These are phyloP conservation scores for Brettanomyces anomalus DNA, from an alignment of 805 yeast genomes.

Conservation along the genomic window DNA sequence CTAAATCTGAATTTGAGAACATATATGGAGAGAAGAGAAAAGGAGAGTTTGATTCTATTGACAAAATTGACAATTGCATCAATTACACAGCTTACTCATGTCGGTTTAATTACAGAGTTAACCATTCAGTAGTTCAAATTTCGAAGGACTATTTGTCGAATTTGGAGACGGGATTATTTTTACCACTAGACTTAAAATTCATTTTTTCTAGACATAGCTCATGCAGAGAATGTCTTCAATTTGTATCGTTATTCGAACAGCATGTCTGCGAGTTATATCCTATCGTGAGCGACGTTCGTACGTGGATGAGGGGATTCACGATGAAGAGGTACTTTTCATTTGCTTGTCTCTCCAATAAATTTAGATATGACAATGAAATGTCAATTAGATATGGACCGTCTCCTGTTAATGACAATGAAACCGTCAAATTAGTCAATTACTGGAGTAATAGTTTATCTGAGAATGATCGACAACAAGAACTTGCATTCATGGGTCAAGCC, in stretches of 20 bases:
- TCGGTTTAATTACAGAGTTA: neutral
- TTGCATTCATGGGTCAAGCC: neutral
- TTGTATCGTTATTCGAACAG: conserved; percentile 7
- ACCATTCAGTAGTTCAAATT: neutral
- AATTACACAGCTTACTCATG: neutral
- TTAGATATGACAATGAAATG: conserved; percentile 5
- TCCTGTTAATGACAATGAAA: neutral
- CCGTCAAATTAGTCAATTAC: neutral
- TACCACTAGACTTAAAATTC: conserved; percentile 7
- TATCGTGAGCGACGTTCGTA: conserved; percentile 6
- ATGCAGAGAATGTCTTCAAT: conserved; percentile 7
- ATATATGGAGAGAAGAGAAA: conserved; percentile 3
- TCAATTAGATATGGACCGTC: neutral
- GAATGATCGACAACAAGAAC: neutral
- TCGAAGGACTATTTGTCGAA: neutral
- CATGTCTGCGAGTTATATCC: conserved; percentile 10
- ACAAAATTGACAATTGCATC: neutral
- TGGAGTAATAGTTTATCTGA: neutral
- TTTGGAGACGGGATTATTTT: neutral
- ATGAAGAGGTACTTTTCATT: conserved; percentile 7
- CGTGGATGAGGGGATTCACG: conserved; percentile 9
- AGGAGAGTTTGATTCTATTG: neutral
- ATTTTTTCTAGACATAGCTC: conserved; percentile 15
- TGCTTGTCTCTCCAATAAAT: conserved; percentile 2
- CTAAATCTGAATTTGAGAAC: conserved; percentile 4